Evolutionary conservation across 139 green algal genomes (phyloP), one percentile per base, ranked within the genome.

Genomic region (Coelastrella sp.): DNA sequence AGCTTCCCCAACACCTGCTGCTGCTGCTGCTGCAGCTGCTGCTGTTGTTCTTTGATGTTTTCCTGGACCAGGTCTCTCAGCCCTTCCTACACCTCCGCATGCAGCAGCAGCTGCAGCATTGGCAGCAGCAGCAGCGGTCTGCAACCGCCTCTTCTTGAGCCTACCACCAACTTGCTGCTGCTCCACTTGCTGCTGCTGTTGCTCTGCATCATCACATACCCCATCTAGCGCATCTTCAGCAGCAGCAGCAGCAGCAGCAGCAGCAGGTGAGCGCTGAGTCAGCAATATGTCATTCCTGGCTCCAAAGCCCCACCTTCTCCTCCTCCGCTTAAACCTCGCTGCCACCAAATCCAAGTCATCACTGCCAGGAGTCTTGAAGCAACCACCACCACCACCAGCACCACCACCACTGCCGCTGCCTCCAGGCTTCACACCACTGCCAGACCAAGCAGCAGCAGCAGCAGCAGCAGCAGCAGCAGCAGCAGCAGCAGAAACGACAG

Each of bases 221-320:
- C 22, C 15, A 63, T n/a, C n/a, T 58, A 12, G 0, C 15, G 15
- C 14, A 9, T 24, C 70, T 25, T 12, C 20, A 25, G 20, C 79
- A 84, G 78, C 80, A 86, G n/a, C 80, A 85, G 80, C 80, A 86
- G 80, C 59, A 86, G 79, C 82, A 75, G 81, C 81, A 76, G 60
- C 80, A 57, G 59, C n/a, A 27, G 80, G 22, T 74, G 80, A 49
- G 19, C 27, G 80, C 61, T 66, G n/a, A 6, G 81, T 68, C n/a
- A 76, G 59, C 57, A 68, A 25, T 22, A 87, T 49, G 12, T 49
- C 59, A 49, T 49, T 49, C 60, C 49, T 68, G 19, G 60, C 81
- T 15, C 81, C 81, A 10, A 56, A 35, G 15, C 20, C 59, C 15
- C 25, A 4, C 22, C 81, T 56, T 11, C 4, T 22, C 8, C 56